A percentile compares a stretch with the other conserved stretches of the same genome.
Evolutionary conservation across 2,329 filamentous ascomycete genomes (phyloP).

Genomic region (Colletotrichum horii): DNA sequence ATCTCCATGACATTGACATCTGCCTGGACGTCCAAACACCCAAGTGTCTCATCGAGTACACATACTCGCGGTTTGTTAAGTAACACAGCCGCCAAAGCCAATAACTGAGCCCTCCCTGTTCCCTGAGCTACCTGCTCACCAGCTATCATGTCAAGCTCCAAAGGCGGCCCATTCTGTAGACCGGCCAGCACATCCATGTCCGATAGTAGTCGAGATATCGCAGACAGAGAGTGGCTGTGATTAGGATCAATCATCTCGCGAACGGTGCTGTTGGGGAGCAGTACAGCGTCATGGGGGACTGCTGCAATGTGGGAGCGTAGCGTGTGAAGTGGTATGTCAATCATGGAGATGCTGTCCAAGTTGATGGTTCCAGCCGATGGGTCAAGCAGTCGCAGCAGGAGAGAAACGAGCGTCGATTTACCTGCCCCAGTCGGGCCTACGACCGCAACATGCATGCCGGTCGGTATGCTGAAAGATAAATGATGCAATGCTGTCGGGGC

Average conservation of each 20-base stretch:
- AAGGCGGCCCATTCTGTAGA: neutral
- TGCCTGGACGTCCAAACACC: neutral
- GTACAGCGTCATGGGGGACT: neutral
- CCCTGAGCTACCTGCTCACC: neutral
- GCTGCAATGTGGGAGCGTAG: neutral
- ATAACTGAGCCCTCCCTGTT: neutral
- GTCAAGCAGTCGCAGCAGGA: neutral
- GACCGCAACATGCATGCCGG: neutral
- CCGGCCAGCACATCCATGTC: neutral
- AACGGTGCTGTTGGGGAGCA: neutral
- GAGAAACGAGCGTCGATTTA: neutral
- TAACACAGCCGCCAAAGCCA: neutral
- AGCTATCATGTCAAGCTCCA: neutral
- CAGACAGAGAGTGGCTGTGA: neutral
- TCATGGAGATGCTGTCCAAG: neutral
- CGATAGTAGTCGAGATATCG: neutral
- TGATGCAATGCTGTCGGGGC: neutral
- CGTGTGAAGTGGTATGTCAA: neutral
- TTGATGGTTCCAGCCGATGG: neutral
- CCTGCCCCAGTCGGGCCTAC: neutral
- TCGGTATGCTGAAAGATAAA: neutral
- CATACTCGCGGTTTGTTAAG: neutral
- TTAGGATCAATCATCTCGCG: neutral
- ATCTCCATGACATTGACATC: neutral
- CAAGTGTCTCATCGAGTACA: neutral